Evolutionary conservation across 176 grass and related monocot species (phyloP).

Genomic region (Rhipidocladum racemiflorum): DNA sequence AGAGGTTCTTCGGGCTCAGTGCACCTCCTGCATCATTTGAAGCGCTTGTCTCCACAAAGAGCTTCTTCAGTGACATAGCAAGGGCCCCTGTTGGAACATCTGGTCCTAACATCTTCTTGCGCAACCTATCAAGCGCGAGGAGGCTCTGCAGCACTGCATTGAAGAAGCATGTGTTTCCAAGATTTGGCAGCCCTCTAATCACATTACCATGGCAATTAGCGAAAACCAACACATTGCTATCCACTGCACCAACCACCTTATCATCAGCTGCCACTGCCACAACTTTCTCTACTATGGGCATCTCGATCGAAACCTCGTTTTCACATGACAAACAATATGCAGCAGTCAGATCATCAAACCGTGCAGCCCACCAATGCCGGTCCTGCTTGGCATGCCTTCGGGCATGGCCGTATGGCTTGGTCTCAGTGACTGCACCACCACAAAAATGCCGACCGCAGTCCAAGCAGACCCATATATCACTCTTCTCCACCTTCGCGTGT

Average conservation of each 20-base stretch:
- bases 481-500: constrained; percentile 40
- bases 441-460: constrained; percentile 76
- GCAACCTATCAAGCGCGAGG: constrained; percentile 67
- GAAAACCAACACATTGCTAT: constrained; percentile 4
- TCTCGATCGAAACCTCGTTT: constrained; percentile 51
- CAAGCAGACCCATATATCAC: constrained; percentile 73
- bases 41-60: constrained; percentile 70
- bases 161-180: constrained; percentile 94
- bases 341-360: constrained; percentile 41
- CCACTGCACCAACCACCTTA: constrained; percentile 8
- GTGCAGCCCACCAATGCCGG: constrained; percentile 66
- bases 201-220: constrained; percentile 39
- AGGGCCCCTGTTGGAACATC: constrained; percentile 52
- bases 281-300: constrained; percentile 46
- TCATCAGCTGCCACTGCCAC: constrained; percentile 13
- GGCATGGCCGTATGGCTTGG: constrained; percentile 83
- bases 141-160: constrained; percentile 87
- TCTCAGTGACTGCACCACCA: constrained; percentile 54
- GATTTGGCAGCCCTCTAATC: constrained; percentile 79
- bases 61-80: constrained; percentile 72
- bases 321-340: constrained; percentile 79
- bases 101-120: constrained; percentile 59
- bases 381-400: constrained; percentile 91
- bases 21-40: constrained; percentile 59
- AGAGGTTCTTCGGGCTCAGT: constrained; percentile 81